A percentile compares a stretch with the other conserved stretches of the same genome.
Conservation (phyloP, 2,329 filamentous ascomycete genomes). For the Thelonectria olida region DNA sequence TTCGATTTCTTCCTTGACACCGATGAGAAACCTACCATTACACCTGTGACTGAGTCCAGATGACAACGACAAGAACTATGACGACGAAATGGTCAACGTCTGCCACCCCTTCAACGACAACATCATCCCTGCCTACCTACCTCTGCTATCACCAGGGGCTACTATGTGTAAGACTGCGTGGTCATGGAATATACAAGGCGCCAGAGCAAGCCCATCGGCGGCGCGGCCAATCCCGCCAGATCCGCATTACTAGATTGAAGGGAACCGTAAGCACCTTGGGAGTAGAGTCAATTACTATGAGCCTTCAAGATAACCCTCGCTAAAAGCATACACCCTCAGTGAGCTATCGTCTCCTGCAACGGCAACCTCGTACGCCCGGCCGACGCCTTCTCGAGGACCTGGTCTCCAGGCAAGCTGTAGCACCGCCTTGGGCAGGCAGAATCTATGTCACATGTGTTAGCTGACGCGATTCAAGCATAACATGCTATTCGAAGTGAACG, state of each 20-base stretch:
- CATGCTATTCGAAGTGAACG: not conserved
- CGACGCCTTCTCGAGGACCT: constrained; percentile 37
- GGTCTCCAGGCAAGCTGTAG: constrained; percentile 77
- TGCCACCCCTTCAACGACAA: not conserved
- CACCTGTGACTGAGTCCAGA: not conserved
- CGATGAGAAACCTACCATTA: not conserved
- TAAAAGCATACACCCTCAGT: constrained; percentile 64
- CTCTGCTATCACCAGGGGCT: no score
- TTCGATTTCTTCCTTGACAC: not conserved
- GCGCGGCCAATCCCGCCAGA: not conserved
- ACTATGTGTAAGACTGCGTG: not conserved
- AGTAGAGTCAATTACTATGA: constrained; percentile 26
- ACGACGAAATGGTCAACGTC: not conserved
- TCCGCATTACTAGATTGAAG: not conserved
- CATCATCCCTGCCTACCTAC: no score
- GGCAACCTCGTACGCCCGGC: constrained; percentile 52
- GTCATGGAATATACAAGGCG: not conserved
- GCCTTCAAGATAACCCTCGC: constrained; percentile 36
- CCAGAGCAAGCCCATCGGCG: not conserved
- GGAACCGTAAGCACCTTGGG: not conserved
- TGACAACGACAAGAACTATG: not conserved
- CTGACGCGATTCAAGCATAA: not conserved
- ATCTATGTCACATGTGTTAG: constrained; percentile 36
- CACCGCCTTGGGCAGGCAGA: constrained; percentile 68
- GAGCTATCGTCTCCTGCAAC: constrained; percentile 70